These are phyloP conservation scores for Cordyceps cicadae DNA, from an alignment of 2,329 filamentous ascomycete species.

Conservation along the genomic window DNA sequence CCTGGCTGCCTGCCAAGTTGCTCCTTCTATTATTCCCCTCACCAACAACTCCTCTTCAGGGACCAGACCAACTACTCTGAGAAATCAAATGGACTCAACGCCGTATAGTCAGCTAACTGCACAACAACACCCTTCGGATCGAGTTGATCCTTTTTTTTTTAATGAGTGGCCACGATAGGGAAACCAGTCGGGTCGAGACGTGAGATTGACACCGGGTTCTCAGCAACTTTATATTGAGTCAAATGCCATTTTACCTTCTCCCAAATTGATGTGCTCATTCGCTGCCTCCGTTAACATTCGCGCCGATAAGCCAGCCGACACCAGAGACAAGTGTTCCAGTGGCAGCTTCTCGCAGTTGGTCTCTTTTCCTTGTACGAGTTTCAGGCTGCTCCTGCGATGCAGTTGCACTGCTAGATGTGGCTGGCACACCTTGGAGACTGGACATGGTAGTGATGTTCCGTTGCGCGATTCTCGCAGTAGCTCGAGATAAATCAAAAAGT, in stretches of 20 bases:
- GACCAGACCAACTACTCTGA: background rate
- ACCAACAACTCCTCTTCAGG: background rate
- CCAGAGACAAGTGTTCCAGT: slow-evolving; percentile 59
- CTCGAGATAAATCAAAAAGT: slow-evolving; percentile 55
- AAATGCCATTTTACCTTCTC: too few relatives aligned
- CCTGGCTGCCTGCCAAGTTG: background rate
- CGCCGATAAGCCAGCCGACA: slow-evolving; percentile 60
- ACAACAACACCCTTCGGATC: too few relatives aligned
- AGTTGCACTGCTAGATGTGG: slow-evolving; percentile 17
- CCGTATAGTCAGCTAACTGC: too few relatives aligned
- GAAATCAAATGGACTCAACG: too few relatives aligned
- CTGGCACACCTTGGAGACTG: slow-evolving; percentile 33
- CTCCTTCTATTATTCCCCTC: background rate
- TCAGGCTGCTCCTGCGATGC: slow-evolving; percentile 21
- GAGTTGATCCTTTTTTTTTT: too few relatives aligned
- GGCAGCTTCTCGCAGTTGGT: slow-evolving; percentile 59
- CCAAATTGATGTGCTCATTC: background rate
- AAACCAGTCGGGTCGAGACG: background rate
- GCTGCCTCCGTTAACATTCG: slow-evolving; percentile 26
- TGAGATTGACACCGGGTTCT: background rate
- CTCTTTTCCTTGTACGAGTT: slow-evolving; percentile 56
- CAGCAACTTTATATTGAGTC: background rate
- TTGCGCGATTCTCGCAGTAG: slow-evolving; percentile 51
- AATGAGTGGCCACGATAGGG: too few relatives aligned
- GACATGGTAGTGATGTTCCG: slow-evolving; percentile 50